These are phyloP conservation scores for Sphagnum contortum DNA, from an alignment of 225 moss, liverwort and hornwort species.

Conservation along the genomic window DNA sequence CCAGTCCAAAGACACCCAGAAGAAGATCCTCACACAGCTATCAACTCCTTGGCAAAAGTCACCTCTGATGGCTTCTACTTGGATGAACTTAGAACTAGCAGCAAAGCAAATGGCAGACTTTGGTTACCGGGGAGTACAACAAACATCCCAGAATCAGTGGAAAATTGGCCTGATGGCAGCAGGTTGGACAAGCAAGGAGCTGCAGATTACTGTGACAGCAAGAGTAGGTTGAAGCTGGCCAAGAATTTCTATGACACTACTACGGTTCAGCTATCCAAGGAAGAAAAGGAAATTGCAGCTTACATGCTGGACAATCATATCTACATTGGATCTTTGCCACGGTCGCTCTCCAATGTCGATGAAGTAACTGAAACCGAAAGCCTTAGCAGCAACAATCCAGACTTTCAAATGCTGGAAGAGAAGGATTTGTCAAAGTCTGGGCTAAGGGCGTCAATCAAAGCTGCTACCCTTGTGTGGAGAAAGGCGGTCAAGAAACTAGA, in stretches of 20 bases:
- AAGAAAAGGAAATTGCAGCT: too few species aligned
- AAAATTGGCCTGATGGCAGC: too few species aligned
- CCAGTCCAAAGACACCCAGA: not conserved
- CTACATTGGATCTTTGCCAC: too few species aligned
- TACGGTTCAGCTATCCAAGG: too few species aligned
- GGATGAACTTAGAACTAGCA: not conserved
- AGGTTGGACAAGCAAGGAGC: too few species aligned
- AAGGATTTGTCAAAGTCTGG: conserved; percentile 9
- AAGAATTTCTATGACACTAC: too few species aligned
- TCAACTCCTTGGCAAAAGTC: conserved; percentile 18
- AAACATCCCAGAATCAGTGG: too few species aligned
- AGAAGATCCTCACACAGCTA: conserved; percentile 13
- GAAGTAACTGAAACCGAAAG: conserved; percentile 39
- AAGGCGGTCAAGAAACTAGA: conserved; percentile 18
- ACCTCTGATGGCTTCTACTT: not conserved
- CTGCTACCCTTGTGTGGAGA: conserved; percentile 38
- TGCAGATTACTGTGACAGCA: too few species aligned
- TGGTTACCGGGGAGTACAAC: too few species aligned
- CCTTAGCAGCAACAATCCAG: conserved; percentile 15
- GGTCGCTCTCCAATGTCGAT: conserved; percentile 17
- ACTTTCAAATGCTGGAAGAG: conserved; percentile 3
- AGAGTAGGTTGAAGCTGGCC: conserved; percentile 1
- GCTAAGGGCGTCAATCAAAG: conserved; percentile 34
- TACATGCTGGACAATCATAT: conserved; percentile 3
- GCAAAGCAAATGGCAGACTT: not conserved